Percentiles rank a stretch among this genome's conserved stretches.
Evolutionary conservation across 331 rosid genomes (phyloP).

Genomic region (Cucumis variabilis): DNA sequence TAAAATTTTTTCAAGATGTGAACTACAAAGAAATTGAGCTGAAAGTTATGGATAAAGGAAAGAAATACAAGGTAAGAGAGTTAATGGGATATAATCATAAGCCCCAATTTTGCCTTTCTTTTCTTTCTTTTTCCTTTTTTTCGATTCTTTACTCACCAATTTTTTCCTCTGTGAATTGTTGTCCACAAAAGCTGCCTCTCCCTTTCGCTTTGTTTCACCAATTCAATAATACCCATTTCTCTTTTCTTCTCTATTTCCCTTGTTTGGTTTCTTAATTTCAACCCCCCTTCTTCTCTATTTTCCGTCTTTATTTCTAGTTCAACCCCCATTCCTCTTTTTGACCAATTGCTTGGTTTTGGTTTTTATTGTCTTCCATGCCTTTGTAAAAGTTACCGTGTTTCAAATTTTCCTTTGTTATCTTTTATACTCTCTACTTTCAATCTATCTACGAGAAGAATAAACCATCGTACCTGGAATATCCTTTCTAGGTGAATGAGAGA

Average conservation of each 20-base stretch:
- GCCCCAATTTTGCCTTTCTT: too few relatives aligned
- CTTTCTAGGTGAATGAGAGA: too few relatives aligned
- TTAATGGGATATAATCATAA: neutral
- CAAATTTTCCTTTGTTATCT: slow-evolving; percentile 32
- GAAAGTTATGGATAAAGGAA: neutral
- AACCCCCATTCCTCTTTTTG: neutral
- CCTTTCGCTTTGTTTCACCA: neutral
- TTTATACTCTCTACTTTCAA: neutral
- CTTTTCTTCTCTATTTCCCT: neutral
- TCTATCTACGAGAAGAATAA: neutral
- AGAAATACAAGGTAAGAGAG: neutral
- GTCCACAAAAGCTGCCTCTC: slow-evolving; percentile 27
- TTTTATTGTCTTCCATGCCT: slow-evolving; percentile 2
- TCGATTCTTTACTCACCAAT: slow-evolving; percentile 28
- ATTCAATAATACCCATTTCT: neutral
- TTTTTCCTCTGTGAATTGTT: slow-evolving; percentile 24
- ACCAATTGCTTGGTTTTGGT: neutral
- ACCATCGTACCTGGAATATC: too few relatives aligned
- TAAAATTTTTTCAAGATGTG: neutral
- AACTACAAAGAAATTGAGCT: neutral
- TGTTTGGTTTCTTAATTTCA: neutral
- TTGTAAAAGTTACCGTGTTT: neutral
- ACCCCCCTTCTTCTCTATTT: neutral
- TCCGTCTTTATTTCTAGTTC: neutral
- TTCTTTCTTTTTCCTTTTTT: too few relatives aligned